Percentiles rank a stretch among this genome's conserved stretches.
phyloP scores from a whole-genome alignment of 2,329 filamentous ascomycete genomes.

The Aspergillus costaricaensis region DNA sequence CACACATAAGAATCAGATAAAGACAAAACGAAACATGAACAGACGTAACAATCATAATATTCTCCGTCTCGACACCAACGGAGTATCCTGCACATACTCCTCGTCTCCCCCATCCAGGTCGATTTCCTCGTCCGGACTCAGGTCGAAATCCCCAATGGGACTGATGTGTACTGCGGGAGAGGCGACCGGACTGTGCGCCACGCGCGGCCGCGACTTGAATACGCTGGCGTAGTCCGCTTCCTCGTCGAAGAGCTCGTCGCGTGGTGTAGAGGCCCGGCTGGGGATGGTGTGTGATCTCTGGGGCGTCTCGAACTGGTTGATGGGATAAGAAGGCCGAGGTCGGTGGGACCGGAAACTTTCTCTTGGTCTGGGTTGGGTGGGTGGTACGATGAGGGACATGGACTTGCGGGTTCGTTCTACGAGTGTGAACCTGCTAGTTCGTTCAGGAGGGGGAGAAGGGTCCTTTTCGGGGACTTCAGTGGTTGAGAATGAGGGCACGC shows the following conservation, averaged over 20 bases:
- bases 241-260: conserved; percentile 69
- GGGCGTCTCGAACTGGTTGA: conserved; percentile 60
- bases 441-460: not conserved
- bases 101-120: conserved; percentile 19
- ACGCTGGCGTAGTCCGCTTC: conserved; percentile 77
- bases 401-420: conserved; percentile 79
- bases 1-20: not conserved
- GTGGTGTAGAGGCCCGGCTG: conserved; percentile 52
- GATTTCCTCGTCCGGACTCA: conserved; percentile 21
- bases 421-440: conserved; percentile 49
- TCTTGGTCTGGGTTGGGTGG: conserved; percentile 23
- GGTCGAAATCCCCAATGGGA: conserved; percentile 27
- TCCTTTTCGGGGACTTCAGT: not conserved
- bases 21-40: not conserved
- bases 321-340: conserved; percentile 48
- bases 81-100: conserved; percentile 19
- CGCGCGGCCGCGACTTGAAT: conserved; percentile 79
- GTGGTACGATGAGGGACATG: conserved; percentile 64
- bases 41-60: conserved; percentile 1
- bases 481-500: not conserved
- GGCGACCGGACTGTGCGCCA: conserved; percentile 70
- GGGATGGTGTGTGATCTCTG: conserved; percentile 31
- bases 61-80: conserved; percentile 21
- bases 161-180: conserved; percentile 43
- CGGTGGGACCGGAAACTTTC: conserved; percentile 24